Evolutionary conservation across 176 grass and related monocot species (phyloP), one percentile per base, ranked within the genome.

Genomic region (Bonia amplexicaulis): DNA sequence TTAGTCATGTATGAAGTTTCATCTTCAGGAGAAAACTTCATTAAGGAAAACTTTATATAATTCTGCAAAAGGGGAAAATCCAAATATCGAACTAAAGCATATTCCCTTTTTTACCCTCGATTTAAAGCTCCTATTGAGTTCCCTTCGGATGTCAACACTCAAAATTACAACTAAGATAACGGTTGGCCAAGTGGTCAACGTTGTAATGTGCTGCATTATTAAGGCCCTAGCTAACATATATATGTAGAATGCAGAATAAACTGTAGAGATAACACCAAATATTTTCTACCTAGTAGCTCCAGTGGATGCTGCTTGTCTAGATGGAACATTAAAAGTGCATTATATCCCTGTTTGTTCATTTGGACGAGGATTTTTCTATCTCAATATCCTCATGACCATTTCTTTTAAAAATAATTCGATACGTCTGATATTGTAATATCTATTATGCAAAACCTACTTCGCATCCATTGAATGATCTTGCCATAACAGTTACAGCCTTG

Each of bases 361-460:
- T 76, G n/a, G 64, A 63, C 0, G 0, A 70, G 8, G 6, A 76
- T 15, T 61, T 85, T 37, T 44, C 9, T 33, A 63, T 41, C 47
- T 29, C 14, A 3, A 16, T 20, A 61, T 31, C 7, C 12, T 4
- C 23, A 2, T 29, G 25, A 49, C 35, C 27, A 76, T 80, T 67
- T n/a, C 39, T 57, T 76, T 76, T 35, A 17, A 22, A 42, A 76
- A 41, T 69, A 62, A 31, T 35, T 42, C 69, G 4, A 82, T 49
- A 69, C 33, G 12, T 23, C 59, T n/a, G 22, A 37, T 23, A 52
- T 35, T 67, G 66, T 23, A 42, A n/a, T 49, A 59, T 66, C 20
- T 69, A 48, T 22, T 20, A 81, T 75, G 62, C 62, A 54, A 23
- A 72, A 89, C 76, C 41, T 81, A 81, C 27, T 68, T 26, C 23